These are phyloP conservation scores for Neurospora tetrasperma DNA, from an alignment of 495 filamentous ascomycete genomes.

Conservation along the genomic window DNA sequence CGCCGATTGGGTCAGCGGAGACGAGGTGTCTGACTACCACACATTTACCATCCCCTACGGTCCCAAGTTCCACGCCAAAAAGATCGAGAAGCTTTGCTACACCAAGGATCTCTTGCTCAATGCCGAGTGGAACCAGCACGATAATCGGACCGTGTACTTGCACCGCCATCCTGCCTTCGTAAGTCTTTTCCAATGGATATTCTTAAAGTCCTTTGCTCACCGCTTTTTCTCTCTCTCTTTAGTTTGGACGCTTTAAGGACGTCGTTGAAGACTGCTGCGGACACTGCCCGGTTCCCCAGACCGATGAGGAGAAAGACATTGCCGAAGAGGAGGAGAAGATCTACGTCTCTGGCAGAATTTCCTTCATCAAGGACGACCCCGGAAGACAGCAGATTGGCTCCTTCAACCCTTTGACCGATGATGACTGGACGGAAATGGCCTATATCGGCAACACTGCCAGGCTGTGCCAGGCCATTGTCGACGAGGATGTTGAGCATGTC, in stretches of 20 bases:
- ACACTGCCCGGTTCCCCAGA: conserved; percentile 56
- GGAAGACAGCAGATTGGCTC: conserved; percentile 55
- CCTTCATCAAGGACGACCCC: conserved; percentile 68
- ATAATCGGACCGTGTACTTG: conserved; percentile 59
- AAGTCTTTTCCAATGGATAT: conserved; percentile 3
- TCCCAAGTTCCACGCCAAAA: conserved; percentile 53
- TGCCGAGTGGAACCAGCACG: conserved; percentile 70
- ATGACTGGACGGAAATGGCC: conserved; percentile 73
- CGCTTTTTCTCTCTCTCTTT: conserved; percentile 14
- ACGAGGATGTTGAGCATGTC: conserved; percentile 56
- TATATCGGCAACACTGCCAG: conserved; percentile 63
- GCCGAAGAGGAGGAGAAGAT: conserved; percentile 60
- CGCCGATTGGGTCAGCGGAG: conserved; percentile 66
- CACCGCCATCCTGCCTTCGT: conserved; percentile 69
- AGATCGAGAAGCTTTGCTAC: conserved; percentile 69
- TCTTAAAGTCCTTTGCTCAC: background rate
- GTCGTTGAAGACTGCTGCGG: conserved; percentile 73
- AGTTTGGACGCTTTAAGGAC: conserved; percentile 54
- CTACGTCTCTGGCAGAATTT: conserved; percentile 58
- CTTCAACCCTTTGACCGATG: conserved; percentile 71
- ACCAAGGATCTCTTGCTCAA: conserved; percentile 75
- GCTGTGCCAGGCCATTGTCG: conserved; percentile 68
- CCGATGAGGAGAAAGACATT: conserved; percentile 56
- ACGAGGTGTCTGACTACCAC: conserved; percentile 67
- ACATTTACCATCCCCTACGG: conserved; percentile 75